Evolutionary conservation across 2,329 filamentous ascomycete species (phyloP), one percentile per base, ranked within the genome.

Genomic region (Westerdykella sp.): DNA sequence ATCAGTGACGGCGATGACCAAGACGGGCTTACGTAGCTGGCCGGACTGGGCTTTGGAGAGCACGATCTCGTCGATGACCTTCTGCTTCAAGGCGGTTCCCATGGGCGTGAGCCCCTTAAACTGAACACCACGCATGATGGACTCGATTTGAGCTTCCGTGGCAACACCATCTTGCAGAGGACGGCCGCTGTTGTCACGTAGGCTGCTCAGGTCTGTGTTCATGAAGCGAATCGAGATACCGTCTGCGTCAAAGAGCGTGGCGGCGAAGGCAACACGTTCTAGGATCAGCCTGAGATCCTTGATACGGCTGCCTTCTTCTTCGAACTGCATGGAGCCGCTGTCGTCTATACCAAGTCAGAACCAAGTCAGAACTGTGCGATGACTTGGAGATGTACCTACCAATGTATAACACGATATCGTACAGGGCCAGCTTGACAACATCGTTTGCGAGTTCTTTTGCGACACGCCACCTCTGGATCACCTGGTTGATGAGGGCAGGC

Each of bases 221-320:
- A 85, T 84, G 71, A 84, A 85, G 37, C 81, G 80, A 32, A 85
- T 68, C 22, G 77, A 77, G 48, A 85, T 81, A 34, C 81, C 82
- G 55, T 85, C 81, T 28, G 79, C 71, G 50, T 85, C 81, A 55
- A 85, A 85, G n/a, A 84, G 73, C 2, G 80, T 80, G 3, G 81
- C 79, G 6, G 80, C 80, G 45, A 75, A 81, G 15, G 80, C 76
- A 41, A 83, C 80, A 40, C 79, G 76, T 39, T 76, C 72, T 49
- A 85, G 64, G 53, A 84, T 83, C 52, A 83, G 71, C 58, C 76
- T 76, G 51, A 85, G 68, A 52, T 85, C 81, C 49, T 81, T 76
- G 66, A 84, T 83, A 47, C 82, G 78, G 54, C 80, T 74, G 35
- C 81, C 81, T 44, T 77, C 74, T 59, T 84, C 80, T 55, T 84